Conservation (phyloP, 352 stramenopile genomes). For the Globisporangium middletonii region DNA sequence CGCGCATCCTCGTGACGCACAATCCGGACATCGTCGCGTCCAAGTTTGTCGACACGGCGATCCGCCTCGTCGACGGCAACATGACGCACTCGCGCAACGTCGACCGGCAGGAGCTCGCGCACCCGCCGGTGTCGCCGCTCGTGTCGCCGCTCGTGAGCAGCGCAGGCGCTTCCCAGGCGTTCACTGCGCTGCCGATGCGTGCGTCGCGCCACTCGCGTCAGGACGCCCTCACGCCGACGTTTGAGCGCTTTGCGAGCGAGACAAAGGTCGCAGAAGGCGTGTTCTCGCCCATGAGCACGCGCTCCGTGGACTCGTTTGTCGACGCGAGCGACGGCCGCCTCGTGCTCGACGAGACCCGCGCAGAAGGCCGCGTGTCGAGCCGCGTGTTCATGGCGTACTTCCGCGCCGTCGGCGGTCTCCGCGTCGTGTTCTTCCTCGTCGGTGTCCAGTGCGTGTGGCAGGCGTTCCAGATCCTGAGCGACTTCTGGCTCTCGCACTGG, state of each 20-base stretch:
- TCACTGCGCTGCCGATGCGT: background rate
- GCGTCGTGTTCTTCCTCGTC: constrained; percentile 39
- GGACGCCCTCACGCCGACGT: constrained; percentile 4
- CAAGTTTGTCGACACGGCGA: constrained; percentile 49
- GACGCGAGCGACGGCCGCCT: constrained; percentile 11
- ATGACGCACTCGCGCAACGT: constrained; percentile 44
- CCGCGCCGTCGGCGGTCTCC: constrained; percentile 32
- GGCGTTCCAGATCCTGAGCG: constrained; percentile 75
- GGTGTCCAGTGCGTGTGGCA: constrained; percentile 80
- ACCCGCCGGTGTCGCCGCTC: constrained; percentile 13
- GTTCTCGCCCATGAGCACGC: constrained; percentile 27
- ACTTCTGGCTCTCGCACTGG: constrained; percentile 92
- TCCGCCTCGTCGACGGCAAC: constrained; percentile 42
- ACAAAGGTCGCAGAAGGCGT: constrained; percentile 18
- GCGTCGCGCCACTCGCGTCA: background rate
- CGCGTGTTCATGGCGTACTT: constrained; percentile 46
- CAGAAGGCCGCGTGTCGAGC: constrained; percentile 26
- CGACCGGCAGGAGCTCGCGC: constrained; percentile 22
- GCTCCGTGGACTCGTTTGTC: constrained; percentile 28
- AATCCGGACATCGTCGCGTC: constrained; percentile 61
- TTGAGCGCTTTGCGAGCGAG: constrained; percentile 24
- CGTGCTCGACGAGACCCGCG: constrained; percentile 25
- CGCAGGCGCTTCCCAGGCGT: constrained; percentile 1
- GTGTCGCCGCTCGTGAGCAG: constrained; percentile 28
- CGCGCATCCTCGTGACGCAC: constrained; percentile 61